Evolutionary conservation across 495 filamentous ascomycete species (phyloP).

Genomic region (Lasiosphaeriaceae sp.): DNA sequence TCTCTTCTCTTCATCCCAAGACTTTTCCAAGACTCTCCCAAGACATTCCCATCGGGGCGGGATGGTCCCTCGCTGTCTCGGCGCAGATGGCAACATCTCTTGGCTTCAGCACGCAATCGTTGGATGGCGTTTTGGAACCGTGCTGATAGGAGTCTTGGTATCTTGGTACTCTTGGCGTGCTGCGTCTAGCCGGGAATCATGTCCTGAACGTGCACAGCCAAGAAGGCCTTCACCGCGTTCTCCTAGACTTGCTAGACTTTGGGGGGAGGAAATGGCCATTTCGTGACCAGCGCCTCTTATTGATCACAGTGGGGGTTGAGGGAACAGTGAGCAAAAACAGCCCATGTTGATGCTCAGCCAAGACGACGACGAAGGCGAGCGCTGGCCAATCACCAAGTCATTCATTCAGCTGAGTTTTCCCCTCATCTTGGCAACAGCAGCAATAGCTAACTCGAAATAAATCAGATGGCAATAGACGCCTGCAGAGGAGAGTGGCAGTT

Average conservation of each 20-base stretch:
- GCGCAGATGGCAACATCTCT: background rate
- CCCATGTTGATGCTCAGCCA: background rate
- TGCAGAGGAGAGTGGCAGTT: too few species aligned
- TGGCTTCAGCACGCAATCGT: constrained; percentile 2
- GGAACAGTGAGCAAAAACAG: background rate
- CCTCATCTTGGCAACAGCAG: too few species aligned
- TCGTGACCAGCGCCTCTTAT: background rate
- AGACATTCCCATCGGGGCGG: background rate
- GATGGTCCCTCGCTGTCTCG: background rate
- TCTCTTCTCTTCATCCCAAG: background rate
- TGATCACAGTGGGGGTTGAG: background rate
- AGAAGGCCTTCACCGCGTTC: background rate
- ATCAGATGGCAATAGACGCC: too few species aligned
- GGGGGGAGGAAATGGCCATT: background rate
- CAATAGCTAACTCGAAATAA: too few species aligned
- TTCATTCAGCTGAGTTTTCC: too few species aligned
- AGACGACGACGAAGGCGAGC: too few species aligned
- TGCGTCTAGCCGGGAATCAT: background rate
- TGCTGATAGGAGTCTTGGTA: background rate
- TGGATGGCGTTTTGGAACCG: background rate
- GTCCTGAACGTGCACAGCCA: background rate
- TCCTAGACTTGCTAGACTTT: background rate
- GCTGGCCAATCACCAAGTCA: too few species aligned
- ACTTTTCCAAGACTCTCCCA: background rate
- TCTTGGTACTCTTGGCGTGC: background rate